Conservation (phyloP, 2,329 filamentous ascomycete species). For the Xylaria sp. region DNA sequence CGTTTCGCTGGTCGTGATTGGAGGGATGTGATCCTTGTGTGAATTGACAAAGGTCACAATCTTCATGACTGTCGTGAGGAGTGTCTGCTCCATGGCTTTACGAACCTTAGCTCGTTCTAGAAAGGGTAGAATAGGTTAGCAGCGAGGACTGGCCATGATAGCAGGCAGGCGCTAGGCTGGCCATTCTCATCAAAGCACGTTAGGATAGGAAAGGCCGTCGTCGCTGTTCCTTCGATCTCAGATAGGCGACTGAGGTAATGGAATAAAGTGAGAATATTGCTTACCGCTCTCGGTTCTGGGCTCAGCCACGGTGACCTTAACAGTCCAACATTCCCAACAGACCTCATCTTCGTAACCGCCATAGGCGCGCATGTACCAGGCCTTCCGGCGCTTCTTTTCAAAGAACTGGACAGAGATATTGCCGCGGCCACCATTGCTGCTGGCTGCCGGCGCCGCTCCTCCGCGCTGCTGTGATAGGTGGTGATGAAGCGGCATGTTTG, state of each 20-base stretch:
- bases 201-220: too few relatives aligned
- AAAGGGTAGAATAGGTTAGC: conserved; percentile 8
- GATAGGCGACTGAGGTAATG: background rate
- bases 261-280: conserved; percentile 39
- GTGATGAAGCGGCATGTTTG: conserved; percentile 34
- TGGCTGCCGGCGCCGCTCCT: background rate
- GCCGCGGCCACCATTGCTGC: conserved; percentile 53
- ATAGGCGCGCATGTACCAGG: conserved; percentile 68
- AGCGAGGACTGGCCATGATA: background rate
- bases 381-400: conserved; percentile 85
- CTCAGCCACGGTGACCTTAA: conserved; percentile 91
- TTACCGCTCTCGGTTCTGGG: conserved; percentile 86
- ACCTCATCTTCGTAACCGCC: conserved; percentile 80
- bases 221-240: background rate
- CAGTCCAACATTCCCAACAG: conserved; percentile 95
- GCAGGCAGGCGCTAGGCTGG: too few relatives aligned
- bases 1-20: conserved; percentile 87
- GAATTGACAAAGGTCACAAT: conserved; percentile 85
- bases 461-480: conserved; percentile 41
- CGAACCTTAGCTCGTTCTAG: conserved; percentile 86
- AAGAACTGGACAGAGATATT: conserved; percentile 91
- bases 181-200: too few relatives aligned
- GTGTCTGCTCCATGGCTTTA: conserved; percentile 86
- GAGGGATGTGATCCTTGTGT: conserved; percentile 95
- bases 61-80: conserved; percentile 86